A percentile compares a stretch with the other conserved stretches of the same genome.
Conservation (phyloP, 441 rosid genomes). For the Jatropha podagrica region DNA sequence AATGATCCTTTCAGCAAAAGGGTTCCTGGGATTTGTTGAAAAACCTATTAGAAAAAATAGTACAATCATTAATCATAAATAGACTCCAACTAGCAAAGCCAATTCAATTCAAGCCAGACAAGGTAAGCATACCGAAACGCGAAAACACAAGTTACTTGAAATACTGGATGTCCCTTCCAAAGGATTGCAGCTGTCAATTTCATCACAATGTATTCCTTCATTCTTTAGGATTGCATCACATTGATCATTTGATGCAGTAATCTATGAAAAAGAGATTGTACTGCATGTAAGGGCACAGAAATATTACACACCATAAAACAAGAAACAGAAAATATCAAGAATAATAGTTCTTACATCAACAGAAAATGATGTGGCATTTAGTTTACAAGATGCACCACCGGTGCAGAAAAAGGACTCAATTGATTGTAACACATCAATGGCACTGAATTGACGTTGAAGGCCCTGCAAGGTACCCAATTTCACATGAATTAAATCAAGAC, state of each 20-base stretch:
- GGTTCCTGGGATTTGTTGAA: constrained; percentile 82
- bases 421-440: constrained; percentile 65
- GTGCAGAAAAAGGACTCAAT: constrained; percentile 57
- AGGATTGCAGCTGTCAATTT: constrained; percentile 23
- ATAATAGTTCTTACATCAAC: constrained; percentile 58
- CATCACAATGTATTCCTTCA: constrained; percentile 32
- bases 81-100: background rate
- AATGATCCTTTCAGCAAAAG: constrained; percentile 80
- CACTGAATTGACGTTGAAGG: constrained; percentile 69
- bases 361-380: constrained; percentile 55
- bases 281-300: constrained; percentile 26
- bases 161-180: constrained; percentile 28
- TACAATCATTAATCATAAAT: constrained; percentile 11
- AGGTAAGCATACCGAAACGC: constrained; percentile 45
- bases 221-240: constrained; percentile 50
- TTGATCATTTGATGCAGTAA: constrained; percentile 57
- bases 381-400: constrained; percentile 62
- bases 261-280: constrained; percentile 43
- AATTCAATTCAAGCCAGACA: constrained; percentile 1
- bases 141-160: constrained; percentile 46
- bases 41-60: constrained; percentile 45
- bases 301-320: constrained; percentile 14
- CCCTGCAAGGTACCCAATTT: constrained; percentile 45
- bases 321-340: constrained; percentile 11
- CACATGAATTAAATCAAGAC: constrained; percentile 5